Conservation (phyloP, 495 filamentous ascomycete species). For the Umbilicaria muhlenbergii region DNA sequence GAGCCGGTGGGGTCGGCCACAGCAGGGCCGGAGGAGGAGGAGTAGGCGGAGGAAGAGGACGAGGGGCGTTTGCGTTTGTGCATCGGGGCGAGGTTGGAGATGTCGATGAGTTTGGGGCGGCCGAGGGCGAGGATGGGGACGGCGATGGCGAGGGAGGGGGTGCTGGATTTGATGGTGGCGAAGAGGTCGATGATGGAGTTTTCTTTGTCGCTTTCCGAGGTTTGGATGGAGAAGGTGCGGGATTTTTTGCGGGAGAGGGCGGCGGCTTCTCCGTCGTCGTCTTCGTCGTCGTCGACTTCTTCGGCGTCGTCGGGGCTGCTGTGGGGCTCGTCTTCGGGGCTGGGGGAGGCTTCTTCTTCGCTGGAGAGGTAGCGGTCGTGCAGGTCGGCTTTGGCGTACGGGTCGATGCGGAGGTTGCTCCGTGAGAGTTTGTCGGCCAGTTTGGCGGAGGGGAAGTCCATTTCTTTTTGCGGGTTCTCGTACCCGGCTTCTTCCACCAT, state of each 20-base stretch:
- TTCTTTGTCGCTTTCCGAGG: too few species aligned
- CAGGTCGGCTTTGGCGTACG: constrained; percentile 11
- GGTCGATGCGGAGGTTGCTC: constrained; percentile 10
- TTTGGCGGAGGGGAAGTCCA: constrained; percentile 4
- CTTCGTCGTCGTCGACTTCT: constrained; percentile 1
- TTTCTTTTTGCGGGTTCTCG: constrained; percentile 10
- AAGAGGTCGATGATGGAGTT: too few species aligned
- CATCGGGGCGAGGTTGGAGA: constrained; percentile 14
- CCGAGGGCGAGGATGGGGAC: constrained; percentile 12
- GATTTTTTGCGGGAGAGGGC: too few species aligned
- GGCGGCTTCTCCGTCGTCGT: too few species aligned
- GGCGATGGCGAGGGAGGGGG: constrained; percentile 6
- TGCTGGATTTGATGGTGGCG: too few species aligned
- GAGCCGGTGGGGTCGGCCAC: too few species aligned
- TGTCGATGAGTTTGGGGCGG: constrained; percentile 13
- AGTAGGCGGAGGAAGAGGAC: too few species aligned
- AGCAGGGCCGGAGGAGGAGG: too few species aligned
- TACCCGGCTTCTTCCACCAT: constrained; percentile 7
- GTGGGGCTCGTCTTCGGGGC: constrained; percentile 4
- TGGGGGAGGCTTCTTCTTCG: constrained; percentile 17
- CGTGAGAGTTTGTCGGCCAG: constrained; percentile 4
- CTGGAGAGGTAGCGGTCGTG: constrained; percentile 16
- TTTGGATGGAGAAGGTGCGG: too few species aligned
- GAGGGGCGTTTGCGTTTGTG: constrained; percentile 15
- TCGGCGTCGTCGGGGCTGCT: constrained; percentile 1